phyloP scores from a whole-genome alignment of 2,329 filamentous ascomycete genomes.

The Podosphaera fusca region DNA sequence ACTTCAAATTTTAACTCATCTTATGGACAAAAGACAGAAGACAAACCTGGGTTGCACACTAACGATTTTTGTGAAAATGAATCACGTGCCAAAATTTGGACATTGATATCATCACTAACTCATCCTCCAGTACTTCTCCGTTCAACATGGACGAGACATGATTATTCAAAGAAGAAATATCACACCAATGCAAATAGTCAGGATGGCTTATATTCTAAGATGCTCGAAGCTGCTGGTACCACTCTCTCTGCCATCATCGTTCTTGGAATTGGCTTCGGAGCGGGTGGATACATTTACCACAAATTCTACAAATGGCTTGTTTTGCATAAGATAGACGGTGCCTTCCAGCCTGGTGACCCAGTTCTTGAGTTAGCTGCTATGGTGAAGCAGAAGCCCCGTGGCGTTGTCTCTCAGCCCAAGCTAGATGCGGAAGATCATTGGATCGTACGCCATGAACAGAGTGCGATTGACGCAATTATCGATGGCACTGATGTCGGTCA shows the following conservation, averaged over 20 bases:
- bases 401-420: conserved; percentile 21
- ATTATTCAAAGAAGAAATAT: too few species aligned
- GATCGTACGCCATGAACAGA: conserved; percentile 67
- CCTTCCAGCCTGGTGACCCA: conserved; percentile 79
- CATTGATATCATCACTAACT: too few species aligned
- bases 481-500: conserved; percentile 50
- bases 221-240: conserved; percentile 52
- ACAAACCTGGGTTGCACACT: too few species aligned
- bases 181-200: too few species aligned
- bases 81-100: too few species aligned
- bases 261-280: conserved; percentile 37
- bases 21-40: too few species aligned
- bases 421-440: conserved; percentile 32
- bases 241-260: conserved; percentile 54
- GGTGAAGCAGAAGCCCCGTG: conserved; percentile 27
- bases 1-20: too few species aligned
- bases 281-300: conserved; percentile 58
- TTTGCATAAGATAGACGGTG: conserved; percentile 75
- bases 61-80: too few species aligned
- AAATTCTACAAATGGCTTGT: conserved; percentile 75
- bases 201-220: conserved; percentile 23
- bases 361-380: conserved; percentile 59
- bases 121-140: too few species aligned
- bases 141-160: too few species aligned
- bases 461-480: conserved; percentile 61